These are phyloP conservation scores for Aureobasidium sp. DNA, from an alignment of 2,329 filamentous ascomycete genomes.

Conservation along the genomic window DNA sequence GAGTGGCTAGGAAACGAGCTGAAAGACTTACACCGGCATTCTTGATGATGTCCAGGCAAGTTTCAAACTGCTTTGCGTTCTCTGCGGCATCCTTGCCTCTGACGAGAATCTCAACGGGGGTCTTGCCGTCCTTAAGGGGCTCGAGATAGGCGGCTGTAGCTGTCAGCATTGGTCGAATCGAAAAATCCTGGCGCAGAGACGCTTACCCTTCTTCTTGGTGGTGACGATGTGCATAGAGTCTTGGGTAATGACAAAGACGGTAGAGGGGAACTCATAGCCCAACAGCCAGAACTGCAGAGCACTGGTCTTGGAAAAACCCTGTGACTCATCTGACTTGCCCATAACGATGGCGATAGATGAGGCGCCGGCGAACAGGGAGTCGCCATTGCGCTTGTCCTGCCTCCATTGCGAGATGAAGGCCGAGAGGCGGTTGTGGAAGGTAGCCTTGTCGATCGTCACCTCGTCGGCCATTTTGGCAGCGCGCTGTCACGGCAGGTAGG, in stretches of 20 bases:
- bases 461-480: constrained; percentile 56
- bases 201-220: constrained; percentile 87
- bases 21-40: constrained; percentile 62
- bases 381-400: constrained; percentile 82
- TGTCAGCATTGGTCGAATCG: constrained; percentile 28
- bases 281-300: constrained; percentile 97
- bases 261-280: constrained; percentile 96
- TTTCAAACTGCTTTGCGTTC: constrained; percentile 84
- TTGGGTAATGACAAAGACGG: constrained; percentile 82
- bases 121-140: constrained; percentile 82
- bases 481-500: not conserved
- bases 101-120: constrained; percentile 85
- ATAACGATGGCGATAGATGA: constrained; percentile 83
- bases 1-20: not conserved
- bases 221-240: constrained; percentile 89
- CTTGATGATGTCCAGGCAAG: constrained; percentile 81
- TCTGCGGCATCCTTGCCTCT: constrained; percentile 85
- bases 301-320: constrained; percentile 90
- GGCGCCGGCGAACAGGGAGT: constrained; percentile 77
- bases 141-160: constrained; percentile 80
- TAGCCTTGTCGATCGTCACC: constrained; percentile 90
- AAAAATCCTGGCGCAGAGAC: constrained; percentile 32
- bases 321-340: constrained; percentile 87
- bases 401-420: constrained; percentile 91
- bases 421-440: constrained; percentile 88